These are phyloP conservation scores for Cryphonectria japonica DNA, from an alignment of 2,329 filamentous ascomycete genomes.

Conservation along the genomic window DNA sequence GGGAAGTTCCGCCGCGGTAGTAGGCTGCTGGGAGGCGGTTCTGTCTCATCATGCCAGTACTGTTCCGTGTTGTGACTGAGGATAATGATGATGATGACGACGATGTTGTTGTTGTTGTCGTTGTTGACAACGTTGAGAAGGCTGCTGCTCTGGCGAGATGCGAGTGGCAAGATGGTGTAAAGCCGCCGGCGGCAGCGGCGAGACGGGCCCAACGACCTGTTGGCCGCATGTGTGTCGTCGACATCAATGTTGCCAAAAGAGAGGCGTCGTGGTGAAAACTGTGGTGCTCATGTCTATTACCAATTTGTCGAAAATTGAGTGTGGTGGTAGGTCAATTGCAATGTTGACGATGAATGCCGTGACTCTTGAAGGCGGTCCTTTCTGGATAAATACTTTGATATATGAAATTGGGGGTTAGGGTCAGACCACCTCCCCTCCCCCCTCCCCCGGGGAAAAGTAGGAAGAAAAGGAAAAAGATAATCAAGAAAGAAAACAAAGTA, in stretches of 20 bases:
- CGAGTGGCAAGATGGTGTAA: neutral
- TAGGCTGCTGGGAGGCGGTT: conserved; percentile 55
- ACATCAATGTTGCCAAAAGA: neutral
- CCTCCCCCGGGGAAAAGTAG: too few species aligned
- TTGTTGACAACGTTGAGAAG: neutral
- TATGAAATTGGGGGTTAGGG: too few species aligned
- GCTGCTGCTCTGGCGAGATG: neutral
- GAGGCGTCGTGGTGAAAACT: neutral
- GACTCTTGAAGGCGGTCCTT: too few species aligned
- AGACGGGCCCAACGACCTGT: neutral
- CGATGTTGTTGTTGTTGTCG: neutral
- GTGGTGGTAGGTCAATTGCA: too few species aligned
- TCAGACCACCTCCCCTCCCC: too few species aligned
- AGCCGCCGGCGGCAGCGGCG: neutral
- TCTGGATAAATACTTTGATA: too few species aligned
- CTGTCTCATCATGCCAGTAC: neutral
- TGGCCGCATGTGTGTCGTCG: neutral
- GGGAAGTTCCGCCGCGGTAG: conserved; percentile 72
- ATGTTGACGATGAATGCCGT: too few species aligned
- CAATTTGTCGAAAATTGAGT: too few species aligned
- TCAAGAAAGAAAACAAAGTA: too few species aligned
- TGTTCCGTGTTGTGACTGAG: neutral
- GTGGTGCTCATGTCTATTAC: too few species aligned
- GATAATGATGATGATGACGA: too few species aligned
- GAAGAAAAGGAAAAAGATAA: too few species aligned